A percentile compares a stretch with the other conserved stretches of the same genome.
phyloP scores from a whole-genome alignment of 1,284 basidiomycete species.

The Fereydounia khargensis region DNA sequence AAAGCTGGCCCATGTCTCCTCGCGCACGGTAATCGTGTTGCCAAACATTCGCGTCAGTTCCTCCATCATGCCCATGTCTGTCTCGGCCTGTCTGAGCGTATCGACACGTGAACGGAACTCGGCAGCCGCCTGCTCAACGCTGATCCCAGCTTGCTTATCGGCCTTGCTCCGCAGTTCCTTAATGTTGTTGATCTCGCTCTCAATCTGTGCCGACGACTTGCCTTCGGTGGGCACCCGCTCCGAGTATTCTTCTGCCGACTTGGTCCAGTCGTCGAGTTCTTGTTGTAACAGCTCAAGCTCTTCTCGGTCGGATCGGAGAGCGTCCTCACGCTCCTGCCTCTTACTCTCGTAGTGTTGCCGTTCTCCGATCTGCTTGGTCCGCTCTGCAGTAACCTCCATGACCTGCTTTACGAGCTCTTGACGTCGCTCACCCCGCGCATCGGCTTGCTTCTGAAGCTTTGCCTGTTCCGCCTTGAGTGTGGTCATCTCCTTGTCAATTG shows the following conservation, averaged over 20 bases:
- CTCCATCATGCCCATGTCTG: constrained; percentile 67
- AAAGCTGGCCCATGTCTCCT: no score
- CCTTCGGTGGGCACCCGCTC: constrained; percentile 65
- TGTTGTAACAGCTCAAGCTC: constrained; percentile 62
- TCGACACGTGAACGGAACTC: constrained; percentile 63
- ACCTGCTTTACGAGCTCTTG: no score
- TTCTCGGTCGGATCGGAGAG: constrained; percentile 60
- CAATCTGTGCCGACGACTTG: no score
- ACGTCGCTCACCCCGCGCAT: constrained; percentile 27
- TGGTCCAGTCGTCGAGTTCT: constrained; percentile 61
- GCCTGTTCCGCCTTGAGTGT: constrained; percentile 11
- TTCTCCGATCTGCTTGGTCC: constrained; percentile 49
- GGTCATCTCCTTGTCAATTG: constrained; percentile 52
- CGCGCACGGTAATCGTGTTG: constrained; percentile 12
- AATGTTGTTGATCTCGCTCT: constrained; percentile 66
- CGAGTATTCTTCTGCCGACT: constrained; percentile 68
- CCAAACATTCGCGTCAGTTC: constrained; percentile 18
- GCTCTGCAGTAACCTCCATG: no score
- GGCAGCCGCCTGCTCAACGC: constrained; percentile 72
- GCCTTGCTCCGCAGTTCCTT: constrained; percentile 70
- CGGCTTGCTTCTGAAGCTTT: constrained; percentile 3
- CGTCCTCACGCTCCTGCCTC: constrained; percentile 15
- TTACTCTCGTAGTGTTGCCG: constrained; percentile 33
- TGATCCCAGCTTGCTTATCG: constrained; percentile 65
- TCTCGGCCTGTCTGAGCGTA: constrained; percentile 61